A percentile compares a stretch with the other conserved stretches of the same genome.
Conservation (phyloP, 345 rosid genomes). For the sweet orange (Citrus sinensis) region DVS_A1.0 CM039166.1:9508001-9508500, state of each 20-base stretch:
- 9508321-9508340: slow-evolving; percentile 67
- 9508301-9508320: slow-evolving; percentile 76
- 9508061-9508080: slow-evolving; percentile 10
- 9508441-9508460: slow-evolving; percentile 73
- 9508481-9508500: slow-evolving; percentile 32
- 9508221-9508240: slow-evolving; percentile 84
- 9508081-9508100: slow-evolving; percentile 13
- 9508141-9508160: slow-evolving; percentile 93
- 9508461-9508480: slow-evolving; percentile 35
- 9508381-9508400: background rate
- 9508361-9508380: slow-evolving; percentile 18
- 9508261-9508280: slow-evolving; percentile 51
- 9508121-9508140: slow-evolving; percentile 93
- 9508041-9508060: slow-evolving; percentile 16
- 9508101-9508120: slow-evolving; percentile 61
- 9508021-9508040: slow-evolving; percentile 58
- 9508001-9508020: slow-evolving; percentile 75
- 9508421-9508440: slow-evolving; percentile 61
- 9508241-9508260: slow-evolving; percentile 64
- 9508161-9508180: slow-evolving; percentile 92
- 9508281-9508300: slow-evolving; percentile 77
- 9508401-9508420: slow-evolving; percentile 11
- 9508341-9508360: slow-evolving; percentile 87
- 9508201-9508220: slow-evolving; percentile 77
- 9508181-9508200: slow-evolving; percentile 96